These are phyloP conservation scores for Trichoderma oligosporum DNA, from an alignment of 2,329 filamentous ascomycete genomes.

Conservation along the genomic window DNA sequence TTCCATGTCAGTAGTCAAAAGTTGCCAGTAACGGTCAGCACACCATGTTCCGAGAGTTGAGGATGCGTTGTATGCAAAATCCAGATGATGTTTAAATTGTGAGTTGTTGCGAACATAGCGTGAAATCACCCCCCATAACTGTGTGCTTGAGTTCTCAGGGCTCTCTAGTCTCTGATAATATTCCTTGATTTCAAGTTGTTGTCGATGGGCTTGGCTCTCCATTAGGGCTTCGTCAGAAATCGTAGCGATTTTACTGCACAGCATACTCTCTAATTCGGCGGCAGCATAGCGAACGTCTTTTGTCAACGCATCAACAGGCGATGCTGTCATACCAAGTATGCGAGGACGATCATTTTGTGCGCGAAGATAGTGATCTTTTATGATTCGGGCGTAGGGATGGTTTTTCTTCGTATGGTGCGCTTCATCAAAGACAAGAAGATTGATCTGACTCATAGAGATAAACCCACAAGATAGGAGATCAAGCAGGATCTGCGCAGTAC, in stretches of 20 bases:
- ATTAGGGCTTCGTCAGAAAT: slow-evolving; percentile 42
- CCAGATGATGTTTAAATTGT: slow-evolving; percentile 55
- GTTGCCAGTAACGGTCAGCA: slow-evolving; percentile 74
- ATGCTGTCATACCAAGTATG: slow-evolving; percentile 95
- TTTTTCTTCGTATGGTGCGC: slow-evolving; percentile 95
- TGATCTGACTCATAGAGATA: slow-evolving; percentile 77
- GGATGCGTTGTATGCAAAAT: slow-evolving; percentile 56
- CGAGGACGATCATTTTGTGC: slow-evolving; percentile 54
- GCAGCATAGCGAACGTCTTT: slow-evolving; percentile 66
- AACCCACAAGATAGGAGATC: slow-evolving; percentile 76
- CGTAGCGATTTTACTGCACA: slow-evolving; percentile 82
- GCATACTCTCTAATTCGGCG: slow-evolving; percentile 66
- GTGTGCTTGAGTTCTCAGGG: slow-evolving; percentile 54
- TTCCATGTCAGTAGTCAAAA: slow-evolving; percentile 62
- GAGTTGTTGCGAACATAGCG: slow-evolving; percentile 38
- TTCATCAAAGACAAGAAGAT: slow-evolving; percentile 90
- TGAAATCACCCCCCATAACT: slow-evolving; percentile 58
- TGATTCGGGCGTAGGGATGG: slow-evolving; percentile 84
- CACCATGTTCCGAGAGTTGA: slow-evolving; percentile 77
- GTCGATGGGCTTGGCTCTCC: slow-evolving; percentile 24
- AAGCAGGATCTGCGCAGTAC: slow-evolving; percentile 82
- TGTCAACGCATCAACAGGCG: slow-evolving; percentile 78
- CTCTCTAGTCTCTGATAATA: slow-evolving; percentile 43
- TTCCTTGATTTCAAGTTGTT: slow-evolving; percentile 49
- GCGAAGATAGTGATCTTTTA: slow-evolving; percentile 76